These are phyloP conservation scores for Phytophthora fragariaefolia DNA, from an alignment of 352 stramenopile genomes.

Conservation along the genomic window DNA sequence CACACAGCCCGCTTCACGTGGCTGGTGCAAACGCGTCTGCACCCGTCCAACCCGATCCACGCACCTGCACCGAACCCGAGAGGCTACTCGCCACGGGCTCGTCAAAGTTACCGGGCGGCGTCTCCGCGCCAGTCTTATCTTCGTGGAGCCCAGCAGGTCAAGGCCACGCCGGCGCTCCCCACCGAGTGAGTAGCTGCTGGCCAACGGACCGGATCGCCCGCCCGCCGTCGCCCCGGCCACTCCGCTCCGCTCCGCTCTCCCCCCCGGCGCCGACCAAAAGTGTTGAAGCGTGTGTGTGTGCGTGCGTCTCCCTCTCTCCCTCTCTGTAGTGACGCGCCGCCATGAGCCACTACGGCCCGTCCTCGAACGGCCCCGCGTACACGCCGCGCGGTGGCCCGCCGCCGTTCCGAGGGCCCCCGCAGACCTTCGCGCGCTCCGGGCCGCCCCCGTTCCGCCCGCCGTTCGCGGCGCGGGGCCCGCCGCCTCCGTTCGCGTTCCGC, in stretches of 20 bases:
- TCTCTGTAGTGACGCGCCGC: conserved; percentile 19
- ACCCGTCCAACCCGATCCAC: no score
- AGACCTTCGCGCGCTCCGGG: conserved; percentile 27
- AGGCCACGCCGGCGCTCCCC: not conserved
- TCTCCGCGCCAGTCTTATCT: not conserved
- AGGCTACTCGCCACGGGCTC: no score
- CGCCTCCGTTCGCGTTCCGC: conserved; percentile 35
- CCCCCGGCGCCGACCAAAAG: conserved; percentile 10
- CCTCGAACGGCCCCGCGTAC: conserved; percentile 30
- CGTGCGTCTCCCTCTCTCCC: conserved; percentile 4
- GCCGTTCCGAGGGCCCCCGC: conserved; percentile 30
- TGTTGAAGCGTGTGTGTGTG: conserved; percentile 29
- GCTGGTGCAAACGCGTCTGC: no score
- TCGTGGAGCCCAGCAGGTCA: not conserved
- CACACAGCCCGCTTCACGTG: no score
- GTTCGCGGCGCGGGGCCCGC: conserved; percentile 27
- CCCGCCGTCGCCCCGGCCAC: no score
- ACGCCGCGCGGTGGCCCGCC: conserved; percentile 26
- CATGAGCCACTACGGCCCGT: conserved; percentile 52
- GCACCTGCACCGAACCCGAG: no score
- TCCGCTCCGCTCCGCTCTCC: not conserved
- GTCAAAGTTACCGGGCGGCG: not conserved
- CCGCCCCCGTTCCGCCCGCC: conserved; percentile 37
- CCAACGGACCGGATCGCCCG: not conserved
- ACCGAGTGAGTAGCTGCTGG: not conserved